Base-by-base conservation (phyloP, 495 filamentous ascomycete genomes). In the Penicillium flavigenum region DNA sequence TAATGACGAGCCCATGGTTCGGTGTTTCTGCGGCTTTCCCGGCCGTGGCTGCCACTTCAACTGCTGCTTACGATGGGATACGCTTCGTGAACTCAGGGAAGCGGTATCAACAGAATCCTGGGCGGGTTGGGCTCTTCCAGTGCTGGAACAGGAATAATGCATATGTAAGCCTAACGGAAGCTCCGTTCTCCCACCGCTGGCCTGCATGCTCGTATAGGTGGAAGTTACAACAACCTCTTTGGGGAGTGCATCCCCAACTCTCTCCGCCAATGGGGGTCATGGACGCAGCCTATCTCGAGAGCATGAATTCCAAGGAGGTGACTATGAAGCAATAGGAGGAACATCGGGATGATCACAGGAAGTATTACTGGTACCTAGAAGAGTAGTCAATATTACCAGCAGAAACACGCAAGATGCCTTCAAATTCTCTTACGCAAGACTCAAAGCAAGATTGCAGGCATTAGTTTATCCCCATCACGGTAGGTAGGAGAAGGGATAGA, bases 151-250 rank as follows among this genome's bases (percentile, higher is more conserved):
- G n/a, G n/a, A n/a, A n/a, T n/a, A n/a, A n/a, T n/a, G n/a, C n/a
- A n/a, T n/a, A 19, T 2, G 11, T 43, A 43, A 22, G 1, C 22
- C 44, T 1, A 36, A 56, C 32, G 20, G 32, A 53, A 17, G 29
- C 14, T 4, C 42, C 9, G 38, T 43, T 16, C 29, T 47, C 29
- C 60, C 64, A 45, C 64, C 64, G 3, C 41, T 62, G 2, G 62
- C 64, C 22, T 72, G 67, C 64, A 65, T 58, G 12, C 19, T 64
- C 7, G 24, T 60, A 4, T 66, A 63, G 62, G 41, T 20, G 63
- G 34, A 31, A 60, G 52, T 4, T 61, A 58, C 29, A 60, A 52
- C 9, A 68, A 70, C 26, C 3, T 50, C n/a, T 54, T 41, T 29
- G 67, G 63, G n/a, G 24, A 42, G 16, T 46, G 26, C 32, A 32